Base-by-base conservation (phyloP, 148 eudicot genomes). In the Camellia granthamiana region DNA sequence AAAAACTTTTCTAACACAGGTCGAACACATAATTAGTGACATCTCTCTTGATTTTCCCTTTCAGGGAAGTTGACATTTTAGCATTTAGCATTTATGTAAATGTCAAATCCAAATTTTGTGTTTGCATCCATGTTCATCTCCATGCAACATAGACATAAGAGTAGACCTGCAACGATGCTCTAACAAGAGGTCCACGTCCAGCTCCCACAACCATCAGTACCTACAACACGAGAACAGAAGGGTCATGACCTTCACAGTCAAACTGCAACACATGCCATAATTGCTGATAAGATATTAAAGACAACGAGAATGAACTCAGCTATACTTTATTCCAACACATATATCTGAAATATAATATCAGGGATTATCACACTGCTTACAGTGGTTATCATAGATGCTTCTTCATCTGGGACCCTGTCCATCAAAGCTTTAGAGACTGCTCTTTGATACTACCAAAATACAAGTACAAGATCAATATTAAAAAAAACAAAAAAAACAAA, bases 151-250 rank as follows among this genome's bases (percentile, higher is more conserved):
- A 76, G 70, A 46, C 46, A 56, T 23, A 64, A 63, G 42, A 55
- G 44, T 60, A 66, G 69, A 95, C 99, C 99, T 92, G 91, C 78
- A 96, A 86, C 16, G 99, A 90, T 62, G 99, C 98, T 89, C 97
- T 84, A 49, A 96, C 97, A 83, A 96, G 99, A 80, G 99, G 99
- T 55, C 99, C 99, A 62, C 99, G 89, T 77, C 99, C 99, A 81
- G 99, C 99, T 79, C 99, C 99, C 60, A 96, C 99, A 82, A 96
- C 99, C 99, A 96, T 96, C 87, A 96, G 82, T 54, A 96, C 93
- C 98, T 95, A 76, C 21, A 76, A 72, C 83, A 81, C 43, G 23
- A 69, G 64, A 65, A 74, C 21, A 47, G 65, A 61, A 46, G 21
- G 6, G 1, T 14, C 69, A 66, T 16, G 59, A 30, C 30, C 65